Evolutionary conservation across 495 filamentous ascomycete species (phyloP).

Genomic region (Cetradonia linearis): DNA sequence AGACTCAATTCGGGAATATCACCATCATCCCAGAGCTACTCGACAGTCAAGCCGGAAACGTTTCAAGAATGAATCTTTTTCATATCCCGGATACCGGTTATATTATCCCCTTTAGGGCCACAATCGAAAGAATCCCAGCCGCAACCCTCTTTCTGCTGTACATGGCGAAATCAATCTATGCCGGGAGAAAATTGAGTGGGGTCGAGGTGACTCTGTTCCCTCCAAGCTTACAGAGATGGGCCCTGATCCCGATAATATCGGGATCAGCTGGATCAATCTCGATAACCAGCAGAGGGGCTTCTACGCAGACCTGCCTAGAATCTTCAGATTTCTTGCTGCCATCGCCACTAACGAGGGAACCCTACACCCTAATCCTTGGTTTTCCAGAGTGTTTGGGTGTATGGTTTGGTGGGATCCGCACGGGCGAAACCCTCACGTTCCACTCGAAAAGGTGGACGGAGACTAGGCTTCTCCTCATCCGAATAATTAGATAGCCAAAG

Average conservation of each 20-base stretch:
- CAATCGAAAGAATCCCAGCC: not conserved
- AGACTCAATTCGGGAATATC: not conserved
- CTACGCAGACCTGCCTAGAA: not conserved
- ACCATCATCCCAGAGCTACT: not conserved
- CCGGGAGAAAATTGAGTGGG: not conserved
- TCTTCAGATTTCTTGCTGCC: not conserved
- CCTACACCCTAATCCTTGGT: not conserved
- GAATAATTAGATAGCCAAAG: not conserved
- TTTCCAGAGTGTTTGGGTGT: not conserved
- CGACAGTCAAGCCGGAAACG: not conserved
- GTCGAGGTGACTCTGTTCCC: not conserved
- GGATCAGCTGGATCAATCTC: not conserved
- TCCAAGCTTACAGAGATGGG: not conserved
- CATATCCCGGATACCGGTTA: not conserved
- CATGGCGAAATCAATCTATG: not conserved
- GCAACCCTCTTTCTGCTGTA: not conserved
- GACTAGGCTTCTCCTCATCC: not conserved
- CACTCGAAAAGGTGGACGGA: not conserved
- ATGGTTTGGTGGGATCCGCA: not conserved
- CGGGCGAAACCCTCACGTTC: no score
- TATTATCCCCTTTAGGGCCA: not conserved
- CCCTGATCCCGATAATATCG: not conserved
- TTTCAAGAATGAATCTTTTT: not conserved
- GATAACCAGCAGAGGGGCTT: not conserved
- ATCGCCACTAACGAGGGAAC: not conserved